These are phyloP conservation scores for Sarcocystis neurona DNA, from an alignment of 169 alveolate species.

Conservation along the genomic window DNA sequence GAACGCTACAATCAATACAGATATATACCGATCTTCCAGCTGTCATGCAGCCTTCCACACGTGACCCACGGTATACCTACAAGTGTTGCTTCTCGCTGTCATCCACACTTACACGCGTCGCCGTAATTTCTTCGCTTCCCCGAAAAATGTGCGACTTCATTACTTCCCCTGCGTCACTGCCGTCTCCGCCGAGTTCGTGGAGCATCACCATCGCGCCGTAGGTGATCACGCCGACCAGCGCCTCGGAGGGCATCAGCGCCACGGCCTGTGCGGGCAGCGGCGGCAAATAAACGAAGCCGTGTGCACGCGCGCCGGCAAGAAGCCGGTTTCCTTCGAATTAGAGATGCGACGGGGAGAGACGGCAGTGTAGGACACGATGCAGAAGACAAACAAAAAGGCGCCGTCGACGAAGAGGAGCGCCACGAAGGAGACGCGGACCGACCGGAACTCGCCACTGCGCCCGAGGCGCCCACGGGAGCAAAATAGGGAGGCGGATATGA, in stretches of 20 bases:
- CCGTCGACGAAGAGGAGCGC: not conserved
- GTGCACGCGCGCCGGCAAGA: not conserved
- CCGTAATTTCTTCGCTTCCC: conserved; percentile 84
- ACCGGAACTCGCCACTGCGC: too few relatives aligned
- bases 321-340: not conserved
- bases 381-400: too few relatives aligned
- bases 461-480: too few relatives aligned
- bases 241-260: conserved; percentile 90
- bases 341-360: too few relatives aligned
- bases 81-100: too few relatives aligned
- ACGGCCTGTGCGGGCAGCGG: too few relatives aligned
- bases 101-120: conserved; percentile 18
- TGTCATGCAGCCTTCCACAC: too few relatives aligned
- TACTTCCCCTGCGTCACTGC: conserved; percentile 50
- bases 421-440: not conserved
- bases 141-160: conserved; percentile 95
- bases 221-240: conserved; percentile 94
- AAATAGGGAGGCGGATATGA: too few relatives aligned
- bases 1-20: too few relatives aligned
- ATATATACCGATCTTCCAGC: not conserved
- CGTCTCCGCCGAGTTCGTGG: conserved; percentile 91
- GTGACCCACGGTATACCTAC: too few relatives aligned
- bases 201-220: conserved; percentile 96
- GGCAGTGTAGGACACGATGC: too few relatives aligned
- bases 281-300: not conserved